A percentile compares a stretch with the other conserved stretches of the same genome.
Evolutionary conservation across 2,329 filamentous ascomycete genomes (phyloP).

Genomic region (Fusarium marasasianum): DNA sequence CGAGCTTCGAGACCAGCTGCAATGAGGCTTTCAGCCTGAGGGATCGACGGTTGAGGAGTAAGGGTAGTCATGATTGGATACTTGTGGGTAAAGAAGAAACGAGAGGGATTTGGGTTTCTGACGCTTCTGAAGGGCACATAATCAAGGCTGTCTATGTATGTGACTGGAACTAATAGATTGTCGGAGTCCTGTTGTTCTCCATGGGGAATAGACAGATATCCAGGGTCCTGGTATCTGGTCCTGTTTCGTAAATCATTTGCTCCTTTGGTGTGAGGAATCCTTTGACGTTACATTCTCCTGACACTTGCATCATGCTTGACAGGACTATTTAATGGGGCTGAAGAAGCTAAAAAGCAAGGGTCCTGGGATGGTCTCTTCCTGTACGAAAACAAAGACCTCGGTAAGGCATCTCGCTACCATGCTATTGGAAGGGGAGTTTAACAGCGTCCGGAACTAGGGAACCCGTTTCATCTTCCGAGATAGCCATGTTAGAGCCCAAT

Average conservation of each 20-base stretch:
- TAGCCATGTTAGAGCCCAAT: background rate
- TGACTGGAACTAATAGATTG: background rate
- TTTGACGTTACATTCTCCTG: background rate
- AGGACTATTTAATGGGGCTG: background rate
- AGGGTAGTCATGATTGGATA: constrained; percentile 8
- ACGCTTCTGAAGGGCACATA: background rate
- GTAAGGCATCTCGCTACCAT: background rate
- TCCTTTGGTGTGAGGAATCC: background rate
- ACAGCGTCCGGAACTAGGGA: background rate
- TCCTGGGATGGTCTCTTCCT: background rate
- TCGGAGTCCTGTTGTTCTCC: background rate
- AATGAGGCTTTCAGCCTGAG: constrained; percentile 7
- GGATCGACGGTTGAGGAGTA: background rate
- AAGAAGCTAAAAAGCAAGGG: background rate
- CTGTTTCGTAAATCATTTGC: background rate
- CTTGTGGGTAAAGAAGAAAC: background rate
- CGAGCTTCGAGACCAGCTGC: constrained; percentile 16
- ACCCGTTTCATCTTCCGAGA: background rate
- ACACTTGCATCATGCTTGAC: background rate
- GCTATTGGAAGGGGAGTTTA: background rate
- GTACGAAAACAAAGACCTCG: background rate
- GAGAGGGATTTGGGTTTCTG: background rate
- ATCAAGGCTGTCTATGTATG: background rate
- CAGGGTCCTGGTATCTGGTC: background rate
- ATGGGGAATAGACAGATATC: background rate